These are phyloP conservation scores for Claviceps sorghi DNA, from an alignment of 2,329 filamentous ascomycete species.

Conservation along the genomic window DNA sequence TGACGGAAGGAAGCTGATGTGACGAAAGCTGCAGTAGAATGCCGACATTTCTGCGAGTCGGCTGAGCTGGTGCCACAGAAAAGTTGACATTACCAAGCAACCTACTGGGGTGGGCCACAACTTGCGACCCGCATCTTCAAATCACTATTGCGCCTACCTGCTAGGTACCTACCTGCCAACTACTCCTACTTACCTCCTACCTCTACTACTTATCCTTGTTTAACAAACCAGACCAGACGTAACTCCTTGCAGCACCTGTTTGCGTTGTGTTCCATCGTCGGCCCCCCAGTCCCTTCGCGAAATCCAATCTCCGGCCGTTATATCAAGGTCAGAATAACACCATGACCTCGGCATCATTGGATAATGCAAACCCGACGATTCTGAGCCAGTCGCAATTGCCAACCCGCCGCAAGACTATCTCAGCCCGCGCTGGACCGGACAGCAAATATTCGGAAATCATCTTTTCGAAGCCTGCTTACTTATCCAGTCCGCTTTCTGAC, in stretches of 20 bases:
- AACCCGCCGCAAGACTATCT: slow-evolving; percentile 46
- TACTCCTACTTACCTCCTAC: too few relatives aligned
- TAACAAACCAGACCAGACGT: too few relatives aligned
- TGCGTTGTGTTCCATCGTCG: neutral
- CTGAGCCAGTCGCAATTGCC: slow-evolving; percentile 78
- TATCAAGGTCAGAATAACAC: neutral
- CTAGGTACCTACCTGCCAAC: too few relatives aligned
- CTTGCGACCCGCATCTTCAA: neutral
- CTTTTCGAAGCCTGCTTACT: slow-evolving; percentile 29
- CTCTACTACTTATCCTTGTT: neutral
- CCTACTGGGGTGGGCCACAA: neutral
- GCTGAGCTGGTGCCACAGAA: neutral
- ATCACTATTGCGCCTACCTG: neutral
- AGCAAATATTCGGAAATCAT: slow-evolving; percentile 33
- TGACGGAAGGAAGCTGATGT: neutral
- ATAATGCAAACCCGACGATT: slow-evolving; percentile 89
- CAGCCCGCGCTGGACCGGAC: slow-evolving; percentile 31
- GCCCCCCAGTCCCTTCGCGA: too few relatives aligned
- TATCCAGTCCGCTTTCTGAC: slow-evolving; percentile 25
- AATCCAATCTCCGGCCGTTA: neutral
- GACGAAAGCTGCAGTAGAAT: neutral
- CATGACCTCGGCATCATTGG: slow-evolving; percentile 23
- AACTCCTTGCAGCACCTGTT: neutral
- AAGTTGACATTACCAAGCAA: too few relatives aligned
- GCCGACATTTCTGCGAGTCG: neutral